Evolutionary conservation across 2,329 filamentous ascomycete genomes (phyloP).

Genomic region (Sporothrix sp.): DNA sequence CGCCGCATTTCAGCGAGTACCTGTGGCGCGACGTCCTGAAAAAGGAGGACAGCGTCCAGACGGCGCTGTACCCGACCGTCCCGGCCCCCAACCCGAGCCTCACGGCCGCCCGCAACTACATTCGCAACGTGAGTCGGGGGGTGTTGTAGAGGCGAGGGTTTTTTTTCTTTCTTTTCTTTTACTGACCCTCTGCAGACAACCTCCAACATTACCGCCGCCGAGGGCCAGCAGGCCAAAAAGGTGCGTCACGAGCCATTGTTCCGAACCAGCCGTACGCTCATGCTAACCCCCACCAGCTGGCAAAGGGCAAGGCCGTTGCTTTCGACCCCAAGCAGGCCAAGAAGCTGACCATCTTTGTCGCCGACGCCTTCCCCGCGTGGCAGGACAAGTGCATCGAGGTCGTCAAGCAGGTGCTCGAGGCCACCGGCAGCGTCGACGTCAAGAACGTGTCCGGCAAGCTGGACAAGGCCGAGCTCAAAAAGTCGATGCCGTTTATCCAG

Average conservation of each 20-base stretch:
- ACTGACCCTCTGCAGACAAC: conserved; percentile 9
- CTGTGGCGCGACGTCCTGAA: conserved; percentile 87
- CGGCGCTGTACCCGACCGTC: conserved; percentile 63
- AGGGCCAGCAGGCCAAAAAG: conserved; percentile 18
- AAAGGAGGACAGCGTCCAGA: conserved; percentile 67
- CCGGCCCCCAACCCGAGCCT: conserved; percentile 56
- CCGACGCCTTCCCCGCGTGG: conserved; percentile 75
- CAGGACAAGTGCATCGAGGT: conserved; percentile 84
- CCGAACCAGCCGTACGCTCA: no score
- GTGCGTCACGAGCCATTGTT: background rate
- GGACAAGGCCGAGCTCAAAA: conserved; percentile 85
- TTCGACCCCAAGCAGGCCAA: conserved; percentile 92
- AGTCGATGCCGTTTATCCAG: conserved; percentile 96
- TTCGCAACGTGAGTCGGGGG: conserved; percentile 42
- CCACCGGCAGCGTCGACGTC: conserved; percentile 44
- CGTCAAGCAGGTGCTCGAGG: conserved; percentile 44
- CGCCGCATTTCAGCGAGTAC: conserved; percentile 90
- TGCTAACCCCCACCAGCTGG: conserved; percentile 43
- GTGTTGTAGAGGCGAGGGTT: no score
- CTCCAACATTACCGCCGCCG: conserved; percentile 20
- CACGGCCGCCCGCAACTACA: conserved; percentile 72
- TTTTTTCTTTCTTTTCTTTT: no score
- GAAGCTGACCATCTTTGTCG: conserved; percentile 78
- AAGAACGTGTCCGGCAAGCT: conserved; percentile 72
- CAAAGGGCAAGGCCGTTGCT: conserved; percentile 75